These are phyloP conservation scores for Aspergillus pseudotamarii DNA, from an alignment of 2,329 filamentous ascomycete genomes.

Conservation along the genomic window DNA sequence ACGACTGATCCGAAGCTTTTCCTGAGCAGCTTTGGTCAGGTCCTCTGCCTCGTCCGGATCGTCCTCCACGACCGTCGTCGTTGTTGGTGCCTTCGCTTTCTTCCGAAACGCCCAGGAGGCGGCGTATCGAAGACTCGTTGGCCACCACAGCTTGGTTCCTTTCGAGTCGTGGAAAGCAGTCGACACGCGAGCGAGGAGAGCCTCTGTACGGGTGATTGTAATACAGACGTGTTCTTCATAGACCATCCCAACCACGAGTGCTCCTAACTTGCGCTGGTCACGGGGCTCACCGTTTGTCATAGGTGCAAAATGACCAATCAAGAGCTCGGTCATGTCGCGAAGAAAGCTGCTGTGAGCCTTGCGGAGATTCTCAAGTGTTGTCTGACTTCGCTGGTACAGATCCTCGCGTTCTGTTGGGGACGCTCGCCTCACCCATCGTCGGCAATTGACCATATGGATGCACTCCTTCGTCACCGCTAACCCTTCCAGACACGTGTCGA, in stretches of 20 bases:
- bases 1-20: constrained; percentile 42
- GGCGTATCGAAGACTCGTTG: constrained; percentile 44
- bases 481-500: constrained; percentile 32
- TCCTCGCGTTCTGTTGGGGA: constrained; percentile 23
- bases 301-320: constrained; percentile 30
- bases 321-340: constrained; percentile 42
- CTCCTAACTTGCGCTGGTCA: constrained; percentile 35
- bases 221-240: constrained; percentile 48
- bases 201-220: constrained; percentile 9
- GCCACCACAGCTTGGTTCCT: constrained; percentile 47
- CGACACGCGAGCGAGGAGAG: constrained; percentile 41
- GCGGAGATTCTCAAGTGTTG: constrained; percentile 29
- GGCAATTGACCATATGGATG: constrained; percentile 32
- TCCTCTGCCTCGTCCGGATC: constrained; percentile 34
- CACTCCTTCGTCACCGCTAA: constrained; percentile 26
- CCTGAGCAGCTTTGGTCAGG: constrained; percentile 39
- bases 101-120: constrained; percentile 43
- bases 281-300: constrained; percentile 10
- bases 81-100: constrained; percentile 27
- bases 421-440: constrained; percentile 30
- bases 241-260: constrained; percentile 52
- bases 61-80: constrained; percentile 16
- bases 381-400: constrained; percentile 23
- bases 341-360: constrained; percentile 27
- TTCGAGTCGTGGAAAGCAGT: constrained; percentile 41